phyloP scores from a whole-genome alignment of 2,329 filamentous ascomycete species.

The Sordariomycetes sp. region DNA sequence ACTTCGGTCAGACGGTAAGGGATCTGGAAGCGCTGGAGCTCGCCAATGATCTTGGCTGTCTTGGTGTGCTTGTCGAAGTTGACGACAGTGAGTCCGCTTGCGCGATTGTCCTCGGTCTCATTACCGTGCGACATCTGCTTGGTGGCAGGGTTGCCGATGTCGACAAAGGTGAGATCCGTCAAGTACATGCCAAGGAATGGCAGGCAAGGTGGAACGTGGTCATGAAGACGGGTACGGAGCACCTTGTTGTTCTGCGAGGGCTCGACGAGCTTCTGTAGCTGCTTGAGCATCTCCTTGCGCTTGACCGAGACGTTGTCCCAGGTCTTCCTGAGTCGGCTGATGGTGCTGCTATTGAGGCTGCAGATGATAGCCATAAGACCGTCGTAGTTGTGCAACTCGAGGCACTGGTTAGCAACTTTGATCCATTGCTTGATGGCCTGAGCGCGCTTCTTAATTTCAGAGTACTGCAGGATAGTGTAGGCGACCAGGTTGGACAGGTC shows the following conservation, averaged over 20 bases:
- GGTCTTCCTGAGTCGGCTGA: conserved; percentile 77
- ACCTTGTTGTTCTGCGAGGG: conserved; percentile 85
- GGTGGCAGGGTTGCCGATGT: conserved; percentile 83
- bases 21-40: conserved; percentile 92
- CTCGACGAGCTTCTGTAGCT: conserved; percentile 77
- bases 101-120: conserved; percentile 49
- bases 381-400: conserved; percentile 92
- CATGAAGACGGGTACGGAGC: conserved; percentile 72
- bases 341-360: conserved; percentile 84
- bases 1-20: conserved; percentile 78
- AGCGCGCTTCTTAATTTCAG: conserved; percentile 90
- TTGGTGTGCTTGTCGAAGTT: conserved; percentile 97
- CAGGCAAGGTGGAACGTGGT: conserved; percentile 83
- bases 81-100: conserved; percentile 67
- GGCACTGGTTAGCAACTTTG: conserved; percentile 79
- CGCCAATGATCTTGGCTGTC: conserved; percentile 90
- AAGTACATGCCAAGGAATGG: conserved; percentile 95
- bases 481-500: conserved; percentile 88
- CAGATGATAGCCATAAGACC: conserved; percentile 96
- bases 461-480: conserved; percentile 78
- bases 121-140: conserved; percentile 52
- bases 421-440: conserved; percentile 95
- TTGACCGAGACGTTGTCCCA: conserved; percentile 85
- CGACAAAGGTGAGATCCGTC: conserved; percentile 91
- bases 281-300: conserved; percentile 70